Base-by-base conservation (phyloP, 495 filamentous ascomycete genomes). In the Podospora didyma region DNA sequence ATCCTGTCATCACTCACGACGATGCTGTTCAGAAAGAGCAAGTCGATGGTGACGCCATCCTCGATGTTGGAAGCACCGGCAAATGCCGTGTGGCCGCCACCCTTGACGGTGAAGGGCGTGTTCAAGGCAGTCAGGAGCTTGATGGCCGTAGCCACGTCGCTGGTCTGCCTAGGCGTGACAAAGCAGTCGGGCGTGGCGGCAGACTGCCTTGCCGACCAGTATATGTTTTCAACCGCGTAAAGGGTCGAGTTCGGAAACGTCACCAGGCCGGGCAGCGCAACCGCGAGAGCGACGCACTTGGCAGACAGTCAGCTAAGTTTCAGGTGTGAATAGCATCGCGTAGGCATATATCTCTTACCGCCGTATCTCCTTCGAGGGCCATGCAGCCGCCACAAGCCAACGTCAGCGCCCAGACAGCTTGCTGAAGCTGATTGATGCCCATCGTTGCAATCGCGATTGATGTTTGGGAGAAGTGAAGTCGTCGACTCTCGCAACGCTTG, bases 1-100 rank as follows among this genome's bases (percentile, higher is more conserved):
- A 62, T 56, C 5, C 69, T 59, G 48, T 76, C 71, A 7, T 55
- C 23, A 19, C 62, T 60, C 11, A 80, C 58, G n/a, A 26, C 47
- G 21, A 79, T 54, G 16, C 63, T 63, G 34, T 75, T 78, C 37
- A 89, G 57, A 3, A 70, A 60, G 10, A 55, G 59, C 7, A 87
- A 68, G 51, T 79, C 78, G 48, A 89, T 76, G 21, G 83, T 75
- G 3, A 88, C 75, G 16, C 85, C 84, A 20, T 70, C 58, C 16
- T 28, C 21, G 54, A 77, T 75, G 58, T 73, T 80, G 14, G 73
- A 70, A 53, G 69, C 62, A 50, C 84, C 83, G 14, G 65, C 57
- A 51, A 73, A 76, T n/a, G 74, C 70, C 7, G 68, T 73, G 59
- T 84, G 82, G 0, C 83, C 82, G 14, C 81, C 82, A 46, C 70